Conservation (phyloP, 2,329 filamentous ascomycete species). For the Xylaria sp. region DNA sequence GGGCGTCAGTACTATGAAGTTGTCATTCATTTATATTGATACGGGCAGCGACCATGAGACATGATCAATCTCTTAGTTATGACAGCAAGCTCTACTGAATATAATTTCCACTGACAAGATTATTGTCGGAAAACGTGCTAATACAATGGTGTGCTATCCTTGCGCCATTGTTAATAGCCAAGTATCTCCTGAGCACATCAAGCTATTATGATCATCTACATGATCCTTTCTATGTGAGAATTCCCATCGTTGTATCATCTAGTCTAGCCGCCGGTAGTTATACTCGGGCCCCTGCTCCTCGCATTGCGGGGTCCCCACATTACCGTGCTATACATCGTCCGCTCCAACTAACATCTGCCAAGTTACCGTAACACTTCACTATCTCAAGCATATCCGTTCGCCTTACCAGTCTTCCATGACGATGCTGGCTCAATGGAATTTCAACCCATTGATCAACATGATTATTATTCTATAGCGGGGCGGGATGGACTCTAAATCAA, state of each 20-base stretch:
- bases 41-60: background rate
- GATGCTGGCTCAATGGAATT: slow-evolving; percentile 18
- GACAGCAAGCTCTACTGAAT: slow-evolving; percentile 3
- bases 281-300: background rate
- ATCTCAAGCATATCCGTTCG: background rate
- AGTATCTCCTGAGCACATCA: background rate
- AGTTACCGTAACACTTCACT: background rate
- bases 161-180: background rate
- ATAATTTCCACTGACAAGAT: background rate
- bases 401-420: slow-evolving; percentile 4
- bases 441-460: slow-evolving; percentile 31
- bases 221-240: background rate
- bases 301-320: slow-evolving; percentile 20
- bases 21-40: slow-evolving; percentile 7
- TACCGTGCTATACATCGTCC: background rate
- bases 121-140: background rate
- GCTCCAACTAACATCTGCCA: slow-evolving; percentile 7
- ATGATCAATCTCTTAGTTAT: slow-evolving; percentile 1
- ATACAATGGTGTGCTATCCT: background rate
- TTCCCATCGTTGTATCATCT: background rate
- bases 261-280: slow-evolving; percentile 4
- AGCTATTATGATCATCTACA: background rate
- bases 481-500: slow-evolving; percentile 46
- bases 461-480: slow-evolving; percentile 32
- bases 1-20: background rate